These are phyloP conservation scores for Stachybotrys chlorohalonatus DNA, from an alignment of 2,329 filamentous ascomycete species.

Conservation along the genomic window DNA sequence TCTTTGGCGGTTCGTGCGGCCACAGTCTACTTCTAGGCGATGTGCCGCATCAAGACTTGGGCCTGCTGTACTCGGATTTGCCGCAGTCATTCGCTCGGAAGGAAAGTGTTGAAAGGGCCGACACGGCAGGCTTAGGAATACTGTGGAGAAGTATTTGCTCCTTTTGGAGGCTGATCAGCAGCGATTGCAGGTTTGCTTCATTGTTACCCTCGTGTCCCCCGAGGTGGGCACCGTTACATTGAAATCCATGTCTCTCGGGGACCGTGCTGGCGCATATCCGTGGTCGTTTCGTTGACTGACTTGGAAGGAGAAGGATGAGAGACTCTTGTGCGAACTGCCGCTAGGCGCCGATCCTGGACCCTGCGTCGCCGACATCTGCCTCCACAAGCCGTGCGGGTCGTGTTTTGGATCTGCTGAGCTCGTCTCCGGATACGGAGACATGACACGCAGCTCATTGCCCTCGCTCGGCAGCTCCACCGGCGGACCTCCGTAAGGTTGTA, in stretches of 20 bases:
- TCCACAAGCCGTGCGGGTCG: constrained; percentile 21
- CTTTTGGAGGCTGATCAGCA: not conserved
- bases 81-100: not conserved
- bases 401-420: constrained; percentile 15
- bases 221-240: not conserved
- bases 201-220: not conserved
- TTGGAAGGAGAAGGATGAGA: constrained; percentile 1
- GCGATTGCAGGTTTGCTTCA: not conserved
- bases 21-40: not conserved
- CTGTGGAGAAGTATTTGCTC: no score
- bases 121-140: no score
- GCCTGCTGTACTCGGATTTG: not conserved
- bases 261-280: constrained; percentile 3
- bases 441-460: constrained; percentile 4
- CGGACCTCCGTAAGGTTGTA: constrained; percentile 11
- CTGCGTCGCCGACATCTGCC: constrained; percentile 22
- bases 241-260: not conserved
- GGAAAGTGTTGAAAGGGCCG: no score
- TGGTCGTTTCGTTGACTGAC: constrained; percentile 2
- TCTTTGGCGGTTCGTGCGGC: no score
- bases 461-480: constrained; percentile 18
- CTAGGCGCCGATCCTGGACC: constrained; percentile 8
- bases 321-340: constrained; percentile 3
- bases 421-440: constrained; percentile 9
- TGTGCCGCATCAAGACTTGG: not conserved